Conservation (phyloP, 2,329 filamentous ascomycete genomes). For the Paracamarosporium sp. region DNA sequence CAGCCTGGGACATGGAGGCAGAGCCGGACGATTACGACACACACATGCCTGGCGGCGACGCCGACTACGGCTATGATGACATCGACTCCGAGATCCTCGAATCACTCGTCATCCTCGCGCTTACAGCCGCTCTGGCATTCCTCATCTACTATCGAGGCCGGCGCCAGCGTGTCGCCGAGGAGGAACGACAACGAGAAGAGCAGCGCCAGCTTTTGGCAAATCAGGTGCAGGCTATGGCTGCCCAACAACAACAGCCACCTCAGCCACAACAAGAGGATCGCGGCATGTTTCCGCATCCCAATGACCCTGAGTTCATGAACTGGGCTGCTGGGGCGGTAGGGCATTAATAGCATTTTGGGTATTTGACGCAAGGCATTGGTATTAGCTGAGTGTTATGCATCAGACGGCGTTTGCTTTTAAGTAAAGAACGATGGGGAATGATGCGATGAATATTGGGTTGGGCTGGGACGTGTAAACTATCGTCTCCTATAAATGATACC, state of each 20-base stretch:
- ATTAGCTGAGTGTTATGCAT: not conserved
- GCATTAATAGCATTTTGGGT: slow-evolving; percentile 48
- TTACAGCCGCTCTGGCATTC: slow-evolving; percentile 76
- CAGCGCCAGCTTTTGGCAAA: slow-evolving; percentile 41
- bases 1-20: slow-evolving; percentile 64
- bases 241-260: slow-evolving; percentile 40
- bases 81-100: slow-evolving; percentile 83
- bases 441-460: not conserved
- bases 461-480: not conserved
- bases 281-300: slow-evolving; percentile 70
- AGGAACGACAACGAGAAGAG: slow-evolving; percentile 39
- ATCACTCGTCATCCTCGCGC: slow-evolving; percentile 79
- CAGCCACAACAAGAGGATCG: slow-evolving; percentile 51
- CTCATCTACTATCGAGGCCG: slow-evolving; percentile 83
- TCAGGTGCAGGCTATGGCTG: slow-evolving; percentile 16
- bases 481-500: slow-evolving; percentile 4
- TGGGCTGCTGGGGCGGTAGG: slow-evolving; percentile 74
- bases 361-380: not conserved
- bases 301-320: slow-evolving; percentile 70
- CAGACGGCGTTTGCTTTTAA: not conserved
- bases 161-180: slow-evolving; percentile 56
- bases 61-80: slow-evolving; percentile 67
- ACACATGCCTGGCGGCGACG: slow-evolving; percentile 55
- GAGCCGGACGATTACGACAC: slow-evolving; percentile 55
- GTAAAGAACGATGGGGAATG: not conserved